A percentile compares a stretch with the other conserved stretches of the same genome.
Conservation (phyloP, 805 yeast species). For the Hermanozyma aechmeae region DNA sequence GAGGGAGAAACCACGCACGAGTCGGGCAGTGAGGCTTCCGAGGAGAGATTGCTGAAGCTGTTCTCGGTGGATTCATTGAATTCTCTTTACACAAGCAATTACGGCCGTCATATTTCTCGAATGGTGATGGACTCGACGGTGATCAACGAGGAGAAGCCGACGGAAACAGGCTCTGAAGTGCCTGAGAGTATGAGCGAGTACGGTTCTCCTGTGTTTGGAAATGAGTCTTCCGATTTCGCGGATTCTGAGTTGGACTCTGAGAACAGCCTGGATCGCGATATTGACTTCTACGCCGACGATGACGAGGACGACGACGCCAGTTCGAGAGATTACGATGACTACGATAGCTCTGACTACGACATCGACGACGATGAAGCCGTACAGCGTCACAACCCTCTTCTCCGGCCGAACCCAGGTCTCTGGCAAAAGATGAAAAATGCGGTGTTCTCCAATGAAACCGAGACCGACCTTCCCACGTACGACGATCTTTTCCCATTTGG, state of each 20-base stretch:
- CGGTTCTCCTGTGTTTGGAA: constrained; percentile 4
- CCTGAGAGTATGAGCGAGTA: no score
- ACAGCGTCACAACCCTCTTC: no score
- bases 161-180: no score
- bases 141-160: neutral
- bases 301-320: constrained; percentile 20
- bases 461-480: constrained; percentile 50
- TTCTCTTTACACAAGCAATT: constrained; percentile 27
- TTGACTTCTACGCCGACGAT: constrained; percentile 27
- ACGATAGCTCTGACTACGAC: no score
- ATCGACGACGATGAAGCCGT: no score
- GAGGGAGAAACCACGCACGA: constrained; percentile 5
- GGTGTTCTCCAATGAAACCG: constrained; percentile 27
- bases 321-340: no score
- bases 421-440: constrained; percentile 35
- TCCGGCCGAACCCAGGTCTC: constrained; percentile 13
- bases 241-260: constrained; percentile 27
- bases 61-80: constrained; percentile 30
- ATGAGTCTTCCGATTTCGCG: constrained; percentile 18
- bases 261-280: constrained; percentile 9
- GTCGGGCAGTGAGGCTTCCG: constrained; percentile 5
- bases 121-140: constrained; percentile 20
- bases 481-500: constrained; percentile 67
- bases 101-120: constrained; percentile 31
- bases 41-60: constrained; percentile 18